Base-by-base conservation (phyloP, 2,329 filamentous ascomycete genomes). In the Trichoderma aggressivum region DNA sequence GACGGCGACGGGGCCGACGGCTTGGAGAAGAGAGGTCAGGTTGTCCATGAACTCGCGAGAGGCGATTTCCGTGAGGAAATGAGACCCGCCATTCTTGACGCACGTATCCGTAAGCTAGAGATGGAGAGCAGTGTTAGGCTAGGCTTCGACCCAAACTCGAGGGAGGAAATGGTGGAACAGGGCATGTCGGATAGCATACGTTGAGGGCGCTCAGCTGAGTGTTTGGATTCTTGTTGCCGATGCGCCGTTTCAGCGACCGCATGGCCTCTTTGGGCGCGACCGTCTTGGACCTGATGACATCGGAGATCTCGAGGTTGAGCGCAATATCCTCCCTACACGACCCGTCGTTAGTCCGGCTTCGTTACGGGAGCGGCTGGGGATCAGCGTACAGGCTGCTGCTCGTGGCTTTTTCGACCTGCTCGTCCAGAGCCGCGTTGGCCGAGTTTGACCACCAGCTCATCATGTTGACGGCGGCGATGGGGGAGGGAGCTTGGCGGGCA, bases 41-140 rank as follows among this genome's bases (percentile, higher is more conserved):
- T 98, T 98, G 83, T 99, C 96, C 92, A 99, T 97, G 79, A 98
- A 99, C 84, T 99, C 96, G 74, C 94, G 90, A 21, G 95, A 98
- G 53, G 96, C 95, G 76, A 99, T 96, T 84, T 99, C 96, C 75
- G 91, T 88, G 63, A 99, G 90, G 81, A 99, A 99, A 82, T 99
- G 96, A 50, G 92, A 89, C 76, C 96, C 96, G 72, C 96, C 96
- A 85, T 99, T 99, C 85, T 99, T 99, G 73, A 98, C 94, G 80
- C 96, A 99, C 1, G 96, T 98, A 84, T 99, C 96, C 75, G 94
- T 97, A 77, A 99, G 91, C 94, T 89, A 89, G 82, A 73, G 68
- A 56, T 39, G 16, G 39, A 63, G 24, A 26, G 34, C 8, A 12
- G 26, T 24, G 59, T 70, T 12, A 70, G 67, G 26, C 2, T 18